Evolutionary conservation across 192 early-diverging fungal genomes (phyloP).

Genomic region (Backusella circina): DNA sequence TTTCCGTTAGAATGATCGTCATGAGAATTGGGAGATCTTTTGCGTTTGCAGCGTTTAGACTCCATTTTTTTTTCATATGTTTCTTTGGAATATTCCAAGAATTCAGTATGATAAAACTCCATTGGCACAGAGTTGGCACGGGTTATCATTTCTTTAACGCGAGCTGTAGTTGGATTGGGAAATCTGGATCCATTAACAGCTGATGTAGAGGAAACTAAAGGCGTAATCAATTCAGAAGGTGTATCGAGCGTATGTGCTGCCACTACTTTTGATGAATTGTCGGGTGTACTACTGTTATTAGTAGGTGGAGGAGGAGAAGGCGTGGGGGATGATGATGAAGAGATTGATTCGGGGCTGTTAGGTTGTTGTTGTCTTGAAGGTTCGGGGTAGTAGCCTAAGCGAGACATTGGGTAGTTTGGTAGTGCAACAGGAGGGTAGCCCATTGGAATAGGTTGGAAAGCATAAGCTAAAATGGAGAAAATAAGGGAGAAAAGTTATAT

Average conservation of each 20-base stretch:
- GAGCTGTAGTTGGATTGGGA: conserved; percentile 4
- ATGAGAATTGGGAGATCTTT: conserved; percentile 11
- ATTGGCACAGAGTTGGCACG: conserved; percentile 18
- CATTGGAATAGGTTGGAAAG: conserved; percentile 25
- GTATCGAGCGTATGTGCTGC: neutral
- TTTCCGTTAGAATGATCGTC: neutral
- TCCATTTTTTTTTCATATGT: conserved; percentile 28
- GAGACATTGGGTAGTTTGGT: conserved; percentile 14
- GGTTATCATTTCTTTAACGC: conserved; percentile 19
- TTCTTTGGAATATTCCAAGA: conserved; percentile 21
- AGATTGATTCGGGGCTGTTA: conserved; percentile 12
- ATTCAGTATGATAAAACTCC: conserved; percentile 24
- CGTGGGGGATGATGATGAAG: conserved; percentile 5
- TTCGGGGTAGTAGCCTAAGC: conserved; percentile 3
- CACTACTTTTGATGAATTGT: neutral
- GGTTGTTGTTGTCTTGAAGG: neutral
- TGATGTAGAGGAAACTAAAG: neutral
- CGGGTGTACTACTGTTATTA: neutral
- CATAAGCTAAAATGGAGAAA: conserved; percentile 8
- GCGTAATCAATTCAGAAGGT: neutral
- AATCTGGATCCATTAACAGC: neutral
- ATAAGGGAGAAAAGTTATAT: neutral
- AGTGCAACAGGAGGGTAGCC: conserved; percentile 13
- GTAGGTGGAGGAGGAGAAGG: neutral
- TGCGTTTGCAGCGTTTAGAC: conserved; percentile 30